Evolutionary conservation across 2,329 filamentous ascomycete genomes (phyloP), one percentile per base, ranked within the genome.

Genomic region (Teratosphaeria pseudoeucalypti): DNA sequence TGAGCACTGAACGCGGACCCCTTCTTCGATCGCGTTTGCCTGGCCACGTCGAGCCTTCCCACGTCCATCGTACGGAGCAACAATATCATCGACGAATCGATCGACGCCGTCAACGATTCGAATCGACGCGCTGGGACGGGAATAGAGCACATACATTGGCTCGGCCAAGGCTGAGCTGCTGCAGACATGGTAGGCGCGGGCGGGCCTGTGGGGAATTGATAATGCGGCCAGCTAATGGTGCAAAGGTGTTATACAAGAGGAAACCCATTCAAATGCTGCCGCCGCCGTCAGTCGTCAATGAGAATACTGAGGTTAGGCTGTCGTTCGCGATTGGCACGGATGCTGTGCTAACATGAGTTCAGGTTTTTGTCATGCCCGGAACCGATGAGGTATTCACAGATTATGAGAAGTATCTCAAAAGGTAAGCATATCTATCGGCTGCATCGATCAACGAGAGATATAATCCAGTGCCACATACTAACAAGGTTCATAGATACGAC

Each of bases 201-300:
- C n/a, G 43, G 43, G 19, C 19, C 9, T 49, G 16, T 49, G 53
- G 26, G 19, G 32, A 32, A 6, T 32, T 23, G 53, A 55, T 23
- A 19, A 12, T 19, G 19, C 47, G 53, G 26, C 27, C 12, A 37
- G 3, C 55, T 37, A 65, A 57, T 34, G 29, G 61, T 57, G 49
- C 39, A 57, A 71, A 97, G 92, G 92, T 99, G 68, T 82, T 96
- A 65, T 96, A 89, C 76, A 97, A 97, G 79, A 85, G 94, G 70
- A 97, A 97, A 77, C 92, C 92, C 60, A 91, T 97, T 71, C 86
- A 89, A 76, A 88, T 90, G 72, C 79, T 92, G 66, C 82, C 88
- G 56, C 81, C 82, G 55, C 87, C 88, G 26, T 78, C 82, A 57
- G 83, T 92, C 65, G 82, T 91, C 66, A 86, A 94, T 79, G 90